Evolutionary conservation across 2,329 filamentous ascomycete genomes (phyloP).

Genomic region (Paecilomyces dactylethromorphus): DNA sequence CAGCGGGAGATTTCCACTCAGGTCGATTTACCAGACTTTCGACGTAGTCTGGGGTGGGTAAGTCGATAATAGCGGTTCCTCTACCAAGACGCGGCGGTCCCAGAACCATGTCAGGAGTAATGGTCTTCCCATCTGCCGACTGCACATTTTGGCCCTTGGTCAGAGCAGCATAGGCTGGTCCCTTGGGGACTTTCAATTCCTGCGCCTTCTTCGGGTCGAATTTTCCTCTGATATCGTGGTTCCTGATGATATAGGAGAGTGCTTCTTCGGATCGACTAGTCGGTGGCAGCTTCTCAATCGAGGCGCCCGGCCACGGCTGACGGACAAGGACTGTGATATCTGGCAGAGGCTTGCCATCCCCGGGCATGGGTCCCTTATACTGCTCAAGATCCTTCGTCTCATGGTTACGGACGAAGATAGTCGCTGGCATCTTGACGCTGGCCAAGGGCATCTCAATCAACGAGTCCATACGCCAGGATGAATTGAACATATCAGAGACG

Average conservation of each 20-base stretch:
- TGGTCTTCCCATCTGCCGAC: constrained; percentile 57
- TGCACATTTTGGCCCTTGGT: constrained; percentile 57
- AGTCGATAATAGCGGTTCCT: constrained; percentile 72
- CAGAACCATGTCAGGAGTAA: constrained; percentile 85
- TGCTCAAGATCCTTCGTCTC: constrained; percentile 57
- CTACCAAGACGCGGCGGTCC: constrained; percentile 59
- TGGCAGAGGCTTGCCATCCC: constrained; percentile 44
- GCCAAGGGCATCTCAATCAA: constrained; percentile 61
- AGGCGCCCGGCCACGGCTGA: constrained; percentile 70
- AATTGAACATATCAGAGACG: constrained; percentile 73
- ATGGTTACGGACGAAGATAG: constrained; percentile 60
- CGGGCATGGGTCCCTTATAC: constrained; percentile 64
- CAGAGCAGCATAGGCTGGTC: constrained; percentile 54
- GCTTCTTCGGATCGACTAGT: constrained; percentile 61
- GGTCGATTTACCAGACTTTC: constrained; percentile 60
- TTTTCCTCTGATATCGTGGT: constrained; percentile 68
- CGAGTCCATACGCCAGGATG: constrained; percentile 65
- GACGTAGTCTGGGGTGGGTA: constrained; percentile 66
- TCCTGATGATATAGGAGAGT: constrained; percentile 81
- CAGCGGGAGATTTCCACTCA: constrained; percentile 61
- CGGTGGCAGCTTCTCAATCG: constrained; percentile 58
- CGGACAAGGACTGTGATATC: constrained; percentile 67
- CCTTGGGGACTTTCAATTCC: constrained; percentile 57
- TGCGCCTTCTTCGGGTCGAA: constrained; percentile 64
- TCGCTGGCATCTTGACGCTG: constrained; percentile 61